Percentiles rank a stretch among this genome's conserved stretches.
Conservation (phyloP, 2,329 filamentous ascomycete genomes). For the Verticillium nubilum region DNA sequence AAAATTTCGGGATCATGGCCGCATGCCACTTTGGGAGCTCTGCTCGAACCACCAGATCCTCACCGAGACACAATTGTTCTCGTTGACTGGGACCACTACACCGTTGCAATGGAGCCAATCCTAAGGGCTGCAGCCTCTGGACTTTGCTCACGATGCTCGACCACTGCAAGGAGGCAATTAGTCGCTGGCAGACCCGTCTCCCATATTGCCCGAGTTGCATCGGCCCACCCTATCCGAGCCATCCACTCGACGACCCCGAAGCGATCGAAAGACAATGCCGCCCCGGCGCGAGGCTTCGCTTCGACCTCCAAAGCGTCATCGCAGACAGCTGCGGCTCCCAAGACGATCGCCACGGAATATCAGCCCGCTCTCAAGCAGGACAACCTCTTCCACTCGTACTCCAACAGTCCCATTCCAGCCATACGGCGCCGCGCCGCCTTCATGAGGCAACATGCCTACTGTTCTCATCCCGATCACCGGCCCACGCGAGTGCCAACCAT, state of each 20-base stretch:
- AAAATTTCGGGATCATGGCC: slow-evolving; percentile 10
- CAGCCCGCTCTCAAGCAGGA: slow-evolving; percentile 52
- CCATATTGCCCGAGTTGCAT: slow-evolving; percentile 8
- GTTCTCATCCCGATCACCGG: slow-evolving; percentile 83
- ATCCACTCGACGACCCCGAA: slow-evolving; percentile 19
- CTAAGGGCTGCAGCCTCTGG: slow-evolving; percentile 16
- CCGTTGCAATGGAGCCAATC: slow-evolving; percentile 12
- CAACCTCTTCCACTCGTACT: slow-evolving; percentile 91
- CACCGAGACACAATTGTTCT: neutral
- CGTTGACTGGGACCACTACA: neutral
- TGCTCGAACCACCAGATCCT: neutral
- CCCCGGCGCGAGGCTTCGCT: slow-evolving; percentile 21
- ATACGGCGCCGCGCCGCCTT: slow-evolving; percentile 85
- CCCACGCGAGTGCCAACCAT: slow-evolving; percentile 64
- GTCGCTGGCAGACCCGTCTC: slow-evolving; percentile 2
- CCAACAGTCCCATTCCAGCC: slow-evolving; percentile 78
- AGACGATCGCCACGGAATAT: slow-evolving; percentile 12
- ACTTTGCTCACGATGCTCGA: slow-evolving; percentile 17
- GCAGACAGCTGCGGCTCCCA: slow-evolving; percentile 18
- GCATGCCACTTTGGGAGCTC: neutral
- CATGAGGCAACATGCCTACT: slow-evolving; percentile 90
- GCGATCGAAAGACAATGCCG: slow-evolving; percentile 11
- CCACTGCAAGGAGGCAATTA: slow-evolving; percentile 10
- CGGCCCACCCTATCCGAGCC: slow-evolving; percentile 21
- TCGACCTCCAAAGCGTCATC: slow-evolving; percentile 19